Conservation (phyloP, 352 stramenopile species). For the Globisporangium radiosum region DNA sequence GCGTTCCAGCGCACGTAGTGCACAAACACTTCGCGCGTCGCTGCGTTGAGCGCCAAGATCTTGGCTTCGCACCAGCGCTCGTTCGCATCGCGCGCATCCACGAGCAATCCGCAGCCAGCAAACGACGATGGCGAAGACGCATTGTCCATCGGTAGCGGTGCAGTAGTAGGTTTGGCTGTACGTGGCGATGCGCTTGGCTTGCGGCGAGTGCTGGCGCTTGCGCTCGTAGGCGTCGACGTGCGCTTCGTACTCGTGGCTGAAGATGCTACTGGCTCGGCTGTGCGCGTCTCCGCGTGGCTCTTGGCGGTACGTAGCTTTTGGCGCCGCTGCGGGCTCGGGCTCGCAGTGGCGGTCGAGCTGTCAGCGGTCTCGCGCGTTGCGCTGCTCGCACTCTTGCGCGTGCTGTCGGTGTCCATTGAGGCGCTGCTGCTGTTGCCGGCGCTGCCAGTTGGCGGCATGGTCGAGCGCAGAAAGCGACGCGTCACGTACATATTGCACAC, state of each 20-base stretch:
- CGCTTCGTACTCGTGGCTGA: not conserved
- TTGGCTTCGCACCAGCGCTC: constrained; percentile 61
- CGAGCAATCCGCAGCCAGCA: constrained; percentile 35
- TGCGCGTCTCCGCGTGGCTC: constrained; percentile 2
- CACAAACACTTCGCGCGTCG: constrained; percentile 34
- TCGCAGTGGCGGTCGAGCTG: constrained; percentile 9
- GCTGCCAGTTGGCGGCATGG: constrained; percentile 16
- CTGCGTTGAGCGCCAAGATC: constrained; percentile 38
- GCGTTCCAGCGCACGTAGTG: constrained; percentile 80
- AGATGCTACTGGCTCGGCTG: constrained; percentile 12
- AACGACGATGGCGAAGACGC: constrained; percentile 3
- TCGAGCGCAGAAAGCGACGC: constrained; percentile 50
- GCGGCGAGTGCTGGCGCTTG: too few species aligned
- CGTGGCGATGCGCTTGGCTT: constrained; percentile 17
- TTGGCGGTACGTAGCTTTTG: constrained; percentile 2
- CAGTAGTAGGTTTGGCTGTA: not conserved
- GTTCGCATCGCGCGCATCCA: constrained; percentile 49
- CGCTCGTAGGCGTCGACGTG: not conserved
- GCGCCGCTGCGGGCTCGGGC: constrained; percentile 8
- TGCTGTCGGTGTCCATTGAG: not conserved
- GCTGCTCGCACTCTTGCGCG: constrained; percentile 1
- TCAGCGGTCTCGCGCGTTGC: too few species aligned
- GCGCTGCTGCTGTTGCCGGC: too few species aligned
- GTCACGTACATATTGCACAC: constrained; percentile 50
- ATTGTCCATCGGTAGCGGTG: not conserved